These are phyloP conservation scores for Gracilaria domingensis DNA, from an alignment of 23 red algal species.

Conservation along the genomic window DNA sequence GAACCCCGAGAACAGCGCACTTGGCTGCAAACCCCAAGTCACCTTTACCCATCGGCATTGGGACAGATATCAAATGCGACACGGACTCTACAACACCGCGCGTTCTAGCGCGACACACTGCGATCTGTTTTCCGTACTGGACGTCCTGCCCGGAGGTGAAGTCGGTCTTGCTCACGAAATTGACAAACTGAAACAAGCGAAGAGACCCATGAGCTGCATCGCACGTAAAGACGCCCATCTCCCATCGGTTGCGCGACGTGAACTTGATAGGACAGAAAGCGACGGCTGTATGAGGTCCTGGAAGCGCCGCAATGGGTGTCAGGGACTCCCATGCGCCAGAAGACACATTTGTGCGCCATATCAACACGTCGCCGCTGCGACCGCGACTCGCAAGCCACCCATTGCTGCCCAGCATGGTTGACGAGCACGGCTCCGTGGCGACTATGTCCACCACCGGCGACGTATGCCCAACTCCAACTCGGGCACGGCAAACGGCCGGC, in stretches of 20 bases:
- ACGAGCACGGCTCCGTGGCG: slow-evolving; percentile 33
- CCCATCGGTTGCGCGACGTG: slow-evolving; percentile 37
- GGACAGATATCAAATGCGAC: slow-evolving; percentile 37
- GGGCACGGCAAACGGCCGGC: slow-evolving; percentile 63
- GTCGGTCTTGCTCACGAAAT: slow-evolving; percentile 34
- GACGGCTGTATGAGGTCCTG: slow-evolving; percentile 74
- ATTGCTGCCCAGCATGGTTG: slow-evolving; percentile 26
- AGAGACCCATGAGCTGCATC: slow-evolving; percentile 53
- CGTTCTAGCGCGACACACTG: slow-evolving; percentile 32
- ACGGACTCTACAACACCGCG: slow-evolving; percentile 16
- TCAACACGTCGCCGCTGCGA: slow-evolving; percentile 38
- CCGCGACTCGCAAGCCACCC: slow-evolving; percentile 74
- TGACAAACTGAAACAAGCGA: slow-evolving; percentile 53
- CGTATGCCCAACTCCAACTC: slow-evolving; percentile 61
- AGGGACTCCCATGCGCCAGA: slow-evolving; percentile 43
- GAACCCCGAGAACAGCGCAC: slow-evolving; percentile 45
- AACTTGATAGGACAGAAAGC: slow-evolving; percentile 42
- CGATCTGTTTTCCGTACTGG: slow-evolving; percentile 34
- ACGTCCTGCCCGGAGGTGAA: slow-evolving; percentile 43
- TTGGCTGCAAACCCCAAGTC: slow-evolving; percentile 3
- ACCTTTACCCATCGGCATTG: slow-evolving; percentile 14
- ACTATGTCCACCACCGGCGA: slow-evolving; percentile 35
- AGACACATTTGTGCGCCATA: slow-evolving; percentile 60
- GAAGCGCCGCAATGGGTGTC: slow-evolving; percentile 39
- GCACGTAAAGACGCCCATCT: slow-evolving; percentile 46